phyloP scores from a whole-genome alignment of 1,139 yeast species.

The Saccharomyces hybrid region DNA sequence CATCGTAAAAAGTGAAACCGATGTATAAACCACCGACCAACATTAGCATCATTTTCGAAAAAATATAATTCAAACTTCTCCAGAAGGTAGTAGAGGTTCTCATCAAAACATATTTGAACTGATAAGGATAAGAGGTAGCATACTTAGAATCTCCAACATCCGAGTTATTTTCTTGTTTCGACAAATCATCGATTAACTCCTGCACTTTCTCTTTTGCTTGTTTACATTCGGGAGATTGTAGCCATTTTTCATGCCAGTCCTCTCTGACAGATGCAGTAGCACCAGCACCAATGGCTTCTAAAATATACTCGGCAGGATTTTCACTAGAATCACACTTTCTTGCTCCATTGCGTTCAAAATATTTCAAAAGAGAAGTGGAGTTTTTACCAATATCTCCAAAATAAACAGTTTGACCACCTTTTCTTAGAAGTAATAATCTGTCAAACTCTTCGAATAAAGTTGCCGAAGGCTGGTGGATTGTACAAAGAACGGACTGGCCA shows the following conservation, averaged over 20 bases:
- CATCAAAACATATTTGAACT: constrained; percentile 32
- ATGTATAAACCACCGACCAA: constrained; percentile 37
- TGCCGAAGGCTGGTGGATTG: constrained; percentile 40
- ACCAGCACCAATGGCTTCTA: constrained; percentile 58
- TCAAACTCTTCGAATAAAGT: constrained; percentile 46
- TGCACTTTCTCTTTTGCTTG: constrained; percentile 25
- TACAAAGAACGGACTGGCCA: constrained; percentile 41
- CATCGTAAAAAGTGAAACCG: constrained; percentile 41
- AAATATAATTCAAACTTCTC: constrained; percentile 40
- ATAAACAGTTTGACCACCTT: constrained; percentile 53
- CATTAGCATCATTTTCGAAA: constrained; percentile 38
- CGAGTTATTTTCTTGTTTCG: constrained; percentile 8
- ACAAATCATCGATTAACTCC: constrained; percentile 19
- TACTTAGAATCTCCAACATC: constrained; percentile 21
- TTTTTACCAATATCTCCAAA: constrained; percentile 52
- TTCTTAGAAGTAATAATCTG: constrained; percentile 38
- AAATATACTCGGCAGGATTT: constrained; percentile 54
- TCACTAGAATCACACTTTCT: constrained; percentile 43
- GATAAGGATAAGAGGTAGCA: constrained; percentile 37
- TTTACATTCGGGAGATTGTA: constrained; percentile 34
- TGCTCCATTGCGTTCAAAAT: constrained; percentile 49
- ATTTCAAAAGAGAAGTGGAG: constrained; percentile 40
- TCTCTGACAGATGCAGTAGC: constrained; percentile 39
- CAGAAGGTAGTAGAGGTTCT: constrained; percentile 38
- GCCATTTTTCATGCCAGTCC: constrained; percentile 48